Conservation (phyloP, 495 filamentous ascomycete species). For the Talaromyces liani region DNA sequence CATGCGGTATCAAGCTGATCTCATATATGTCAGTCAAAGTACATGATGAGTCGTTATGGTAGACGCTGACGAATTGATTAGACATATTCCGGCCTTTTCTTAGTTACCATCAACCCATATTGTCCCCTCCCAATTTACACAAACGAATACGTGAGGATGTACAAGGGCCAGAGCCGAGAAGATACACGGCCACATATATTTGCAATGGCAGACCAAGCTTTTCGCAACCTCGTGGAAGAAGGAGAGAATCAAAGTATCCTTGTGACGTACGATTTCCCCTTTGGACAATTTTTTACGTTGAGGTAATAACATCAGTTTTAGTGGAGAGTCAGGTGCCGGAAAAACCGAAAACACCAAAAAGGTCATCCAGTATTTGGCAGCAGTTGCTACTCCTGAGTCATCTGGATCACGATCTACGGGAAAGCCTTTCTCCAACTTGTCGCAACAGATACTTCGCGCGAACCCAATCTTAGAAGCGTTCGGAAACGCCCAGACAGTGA, state of each 20-base stretch:
- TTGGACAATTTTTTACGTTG: neutral
- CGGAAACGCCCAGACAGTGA: constrained; percentile 94
- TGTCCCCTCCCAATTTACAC: constrained; percentile 91
- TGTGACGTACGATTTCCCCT: constrained; percentile 56
- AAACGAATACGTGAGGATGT: constrained; percentile 95
- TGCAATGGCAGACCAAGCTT: constrained; percentile 96
- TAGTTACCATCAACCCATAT: constrained; percentile 97
- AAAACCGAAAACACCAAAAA: constrained; percentile 99
- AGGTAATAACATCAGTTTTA: constrained; percentile 16
- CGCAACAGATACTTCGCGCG: constrained; percentile 90
- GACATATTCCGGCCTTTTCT: constrained; percentile 95
- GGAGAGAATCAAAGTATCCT: constrained; percentile 96
- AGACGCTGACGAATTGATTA: constrained; percentile 16
- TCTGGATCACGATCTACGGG: constrained; percentile 53
- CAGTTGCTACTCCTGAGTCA: constrained; percentile 79
- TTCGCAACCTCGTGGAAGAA: constrained; percentile 90
- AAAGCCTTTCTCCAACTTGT: constrained; percentile 76
- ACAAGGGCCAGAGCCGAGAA: constrained; percentile 79
- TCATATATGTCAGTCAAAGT: constrained; percentile 68
- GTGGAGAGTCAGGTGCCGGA: constrained; percentile 93
- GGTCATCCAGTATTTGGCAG: constrained; percentile 97
- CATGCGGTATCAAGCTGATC: constrained; percentile 84
- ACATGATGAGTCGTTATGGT: constrained; percentile 8
- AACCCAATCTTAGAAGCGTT: constrained; percentile 99
- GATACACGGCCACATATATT: constrained; percentile 98